Evolutionary conservation across 305 asterid species (phyloP), one percentile per base, ranked within the genome.

Genomic region (Nicotiana rustica): DNA sequence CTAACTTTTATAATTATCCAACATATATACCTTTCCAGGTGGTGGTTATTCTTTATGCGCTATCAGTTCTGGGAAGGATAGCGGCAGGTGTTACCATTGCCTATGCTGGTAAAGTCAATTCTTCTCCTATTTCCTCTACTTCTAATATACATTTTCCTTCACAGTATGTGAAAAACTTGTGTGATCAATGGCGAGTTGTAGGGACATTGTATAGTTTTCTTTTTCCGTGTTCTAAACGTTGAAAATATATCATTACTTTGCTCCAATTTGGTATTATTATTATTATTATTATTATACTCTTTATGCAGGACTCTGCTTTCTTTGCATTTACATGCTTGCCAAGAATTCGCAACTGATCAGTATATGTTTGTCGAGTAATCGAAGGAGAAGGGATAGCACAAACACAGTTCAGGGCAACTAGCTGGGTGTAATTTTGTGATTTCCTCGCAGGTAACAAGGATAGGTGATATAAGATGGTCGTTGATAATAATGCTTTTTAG

Each of bases 31-130:
- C 9, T 49, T 84, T 71, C 36, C 90, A 95, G 99, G 98, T 96
- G 36, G 93, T 95, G 44, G 88, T 86, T 61, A 86, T 89, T 79
- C 92, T 96, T 18, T 95, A 95, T 85, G 80, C 90, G 86, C 91
- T 95, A 80, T 97, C 99, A 2, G 97, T 90, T 62, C 75, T 93
- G 14, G 99, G 98, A 68, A 92, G 98, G 84, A 87, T 92, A 29
- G 88, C 95, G 60, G 90, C 99, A 0, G 96, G 95, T 78, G 96
- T 91, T 31, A 91, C 98, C 4, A 93, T 97, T 86, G 97, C 97
- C 36, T 97, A 93, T 85, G 88, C 92, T 12, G 98, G 99, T 93
- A 70, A 41, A 86, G 92, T 67, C 25, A 56, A 49, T 36, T n/a
- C 8, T 67, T 57, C 47, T 79, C 31, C 33, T 31, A 10, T 61